Percentiles rank a stretch among this genome's conserved stretches.
Conservation (phyloP, 805 yeast species). For the Barnettozyma botsteinii region DNA sequence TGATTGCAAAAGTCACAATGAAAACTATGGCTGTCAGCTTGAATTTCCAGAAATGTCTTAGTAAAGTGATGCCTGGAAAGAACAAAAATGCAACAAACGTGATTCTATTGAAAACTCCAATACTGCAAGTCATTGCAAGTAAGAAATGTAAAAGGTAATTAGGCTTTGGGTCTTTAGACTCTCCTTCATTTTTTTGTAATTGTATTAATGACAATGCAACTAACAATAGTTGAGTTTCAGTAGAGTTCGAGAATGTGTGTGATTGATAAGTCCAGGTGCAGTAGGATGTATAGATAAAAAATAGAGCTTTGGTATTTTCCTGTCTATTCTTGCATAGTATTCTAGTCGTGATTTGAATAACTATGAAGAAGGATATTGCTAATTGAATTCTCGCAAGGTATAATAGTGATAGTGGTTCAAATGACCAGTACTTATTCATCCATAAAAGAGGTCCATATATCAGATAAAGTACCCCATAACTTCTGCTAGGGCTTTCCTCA, state of each 20-base stretch:
- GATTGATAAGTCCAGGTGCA: slow-evolving; percentile 75
- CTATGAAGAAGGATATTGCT: slow-evolving; percentile 31
- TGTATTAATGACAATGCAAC: slow-evolving; percentile 38
- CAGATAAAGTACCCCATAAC: slow-evolving; percentile 61
- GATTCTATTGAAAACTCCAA: slow-evolving; percentile 81
- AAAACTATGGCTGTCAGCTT: slow-evolving; percentile 30
- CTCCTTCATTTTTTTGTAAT: slow-evolving; percentile 17
- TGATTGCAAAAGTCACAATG: slow-evolving; percentile 29
- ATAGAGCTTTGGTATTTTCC: slow-evolving; percentile 36
- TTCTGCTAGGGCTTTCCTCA: slow-evolving; percentile 52
- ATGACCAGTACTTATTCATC: slow-evolving; percentile 28
- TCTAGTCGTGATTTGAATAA: slow-evolving; percentile 35
- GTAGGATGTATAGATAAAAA: slow-evolving; percentile 50
- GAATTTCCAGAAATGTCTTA: slow-evolving; percentile 37
- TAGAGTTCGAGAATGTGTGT: slow-evolving; percentile 83
- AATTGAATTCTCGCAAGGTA: slow-evolving; percentile 48
- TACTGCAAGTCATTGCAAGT: slow-evolving; percentile 45
- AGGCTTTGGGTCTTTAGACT: slow-evolving; percentile 9
- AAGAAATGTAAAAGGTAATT: slow-evolving; percentile 16
- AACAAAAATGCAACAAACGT: slow-evolving; percentile 75
- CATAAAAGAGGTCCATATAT: slow-evolving; percentile 62
- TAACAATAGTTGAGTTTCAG: slow-evolving; percentile 52
- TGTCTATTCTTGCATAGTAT: slow-evolving; percentile 43
- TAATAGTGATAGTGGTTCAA: slow-evolving; percentile 47
- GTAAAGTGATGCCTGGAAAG: slow-evolving; percentile 49